Percentiles rank a stretch among this genome's conserved stretches.
Evolutionary conservation across 352 stramenopile genomes (phyloP).

Genomic region (Globisporangium lucens): DNA sequence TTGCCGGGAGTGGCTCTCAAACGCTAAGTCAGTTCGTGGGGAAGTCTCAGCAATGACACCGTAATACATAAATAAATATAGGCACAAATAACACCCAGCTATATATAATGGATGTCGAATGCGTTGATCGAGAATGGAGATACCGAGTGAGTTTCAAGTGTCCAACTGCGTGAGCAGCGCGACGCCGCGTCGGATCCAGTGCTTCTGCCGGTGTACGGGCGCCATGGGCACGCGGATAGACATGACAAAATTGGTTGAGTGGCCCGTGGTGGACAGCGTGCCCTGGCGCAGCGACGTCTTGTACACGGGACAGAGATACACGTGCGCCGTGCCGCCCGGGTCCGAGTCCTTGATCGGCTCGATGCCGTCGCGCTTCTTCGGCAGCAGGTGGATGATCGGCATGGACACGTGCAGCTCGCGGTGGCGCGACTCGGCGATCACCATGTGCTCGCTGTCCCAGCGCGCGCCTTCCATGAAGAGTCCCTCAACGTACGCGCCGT

Average conservation of each 20-base stretch:
- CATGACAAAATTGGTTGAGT: conserved; percentile 97
- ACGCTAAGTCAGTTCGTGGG: background rate
- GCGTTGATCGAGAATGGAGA: background rate
- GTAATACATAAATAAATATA: background rate
- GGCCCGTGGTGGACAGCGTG: conserved; percentile 91
- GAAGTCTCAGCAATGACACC: background rate
- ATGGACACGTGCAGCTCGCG: conserved; percentile 87
- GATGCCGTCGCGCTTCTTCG: conserved; percentile 78
- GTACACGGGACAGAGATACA: conserved; percentile 92
- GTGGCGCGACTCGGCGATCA: conserved; percentile 80
- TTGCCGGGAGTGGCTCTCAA: background rate
- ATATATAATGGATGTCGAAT: background rate
- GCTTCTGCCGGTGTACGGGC: conserved; percentile 84
- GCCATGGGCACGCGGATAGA: conserved; percentile 91
- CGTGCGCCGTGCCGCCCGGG: conserved; percentile 84
- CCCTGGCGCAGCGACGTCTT: conserved; percentile 90
- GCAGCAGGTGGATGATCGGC: conserved; percentile 84
- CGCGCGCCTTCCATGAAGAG: conserved; percentile 88
- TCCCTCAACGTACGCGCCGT: conserved; percentile 87
- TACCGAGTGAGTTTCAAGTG: conserved; percentile 31
- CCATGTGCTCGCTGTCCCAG: conserved; percentile 65
- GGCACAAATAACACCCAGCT: background rate
- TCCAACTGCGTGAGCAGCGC: conserved; percentile 94
- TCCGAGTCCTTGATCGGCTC: conserved; percentile 88
- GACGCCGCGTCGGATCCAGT: conserved; percentile 94